These are phyloP conservation scores for Colletotrichum abscissum DNA, from an alignment of 2,329 filamentous ascomycete genomes.

Conservation along the genomic window DNA sequence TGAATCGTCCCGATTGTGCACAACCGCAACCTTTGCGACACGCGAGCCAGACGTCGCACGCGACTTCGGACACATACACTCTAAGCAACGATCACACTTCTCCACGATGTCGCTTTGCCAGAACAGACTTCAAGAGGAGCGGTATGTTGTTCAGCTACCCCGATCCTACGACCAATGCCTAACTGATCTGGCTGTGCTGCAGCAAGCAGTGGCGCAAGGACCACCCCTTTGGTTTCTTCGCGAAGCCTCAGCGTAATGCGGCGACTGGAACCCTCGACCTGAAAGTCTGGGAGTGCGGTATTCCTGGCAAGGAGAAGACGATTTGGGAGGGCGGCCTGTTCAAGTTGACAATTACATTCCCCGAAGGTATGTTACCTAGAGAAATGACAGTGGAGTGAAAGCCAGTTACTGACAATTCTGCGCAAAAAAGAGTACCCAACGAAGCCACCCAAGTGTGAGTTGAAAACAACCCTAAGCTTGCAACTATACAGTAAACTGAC, in stretches of 20 bases:
- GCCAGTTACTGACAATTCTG: constrained; percentile 37
- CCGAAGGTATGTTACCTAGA: constrained; percentile 76
- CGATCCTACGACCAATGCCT: constrained; percentile 35
- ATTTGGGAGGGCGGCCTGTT: constrained; percentile 98
- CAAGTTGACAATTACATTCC: constrained; percentile 92
- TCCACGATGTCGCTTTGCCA: constrained; percentile 83
- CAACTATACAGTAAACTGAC: constrained; percentile 14
- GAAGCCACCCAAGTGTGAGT: constrained; percentile 96
- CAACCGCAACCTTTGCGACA: constrained; percentile 1
- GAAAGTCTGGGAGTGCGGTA: constrained; percentile 96
- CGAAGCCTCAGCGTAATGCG: constrained; percentile 81
- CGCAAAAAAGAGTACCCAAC: constrained; percentile 86
- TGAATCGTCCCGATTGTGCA: not conserved
- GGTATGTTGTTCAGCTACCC: constrained; percentile 63
- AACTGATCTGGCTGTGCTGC: constrained; percentile 23
- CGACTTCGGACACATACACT: not conserved
- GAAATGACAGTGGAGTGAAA: not conserved
- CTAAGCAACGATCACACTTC: constrained; percentile 14
- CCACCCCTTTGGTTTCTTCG: constrained; percentile 97
- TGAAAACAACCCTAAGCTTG: not conserved
- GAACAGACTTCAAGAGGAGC: constrained; percentile 88
- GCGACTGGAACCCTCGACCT: constrained; percentile 86
- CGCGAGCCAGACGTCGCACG: constrained; percentile 8
- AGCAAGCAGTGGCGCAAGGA: constrained; percentile 98
- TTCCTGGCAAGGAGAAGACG: constrained; percentile 96